Conservation (phyloP, 176 grass and related monocot genomes). For the Poa annua region DNA sequence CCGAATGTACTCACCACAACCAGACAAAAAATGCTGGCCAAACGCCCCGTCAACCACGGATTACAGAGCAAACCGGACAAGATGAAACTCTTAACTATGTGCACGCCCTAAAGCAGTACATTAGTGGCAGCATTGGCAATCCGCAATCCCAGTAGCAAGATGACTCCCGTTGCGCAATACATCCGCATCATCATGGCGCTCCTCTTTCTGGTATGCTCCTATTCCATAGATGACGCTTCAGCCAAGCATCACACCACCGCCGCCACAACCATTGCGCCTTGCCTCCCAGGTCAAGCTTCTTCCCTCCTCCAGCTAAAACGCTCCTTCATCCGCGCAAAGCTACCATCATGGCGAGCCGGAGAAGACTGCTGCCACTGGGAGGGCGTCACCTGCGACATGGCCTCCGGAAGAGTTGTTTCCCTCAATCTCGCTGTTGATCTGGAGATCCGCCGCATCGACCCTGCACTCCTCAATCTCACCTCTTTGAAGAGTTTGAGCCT, state of each 20-base stretch:
- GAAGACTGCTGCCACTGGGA: neutral
- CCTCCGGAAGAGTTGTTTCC: conserved; percentile 2
- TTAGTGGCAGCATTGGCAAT: neutral
- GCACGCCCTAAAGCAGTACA: neutral
- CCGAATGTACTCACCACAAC: neutral
- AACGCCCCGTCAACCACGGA: neutral
- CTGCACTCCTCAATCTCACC: conserved; percentile 34
- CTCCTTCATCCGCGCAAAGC: neutral
- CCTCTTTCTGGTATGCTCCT: neutral
- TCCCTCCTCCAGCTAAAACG: neutral
- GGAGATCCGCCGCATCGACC: neutral
- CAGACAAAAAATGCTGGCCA: too few relatives aligned
- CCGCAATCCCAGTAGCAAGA: neutral
- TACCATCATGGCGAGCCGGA: neutral
- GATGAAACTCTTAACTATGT: neutral
- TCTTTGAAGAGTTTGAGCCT: conserved; percentile 25
- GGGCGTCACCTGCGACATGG: conserved; percentile 13
- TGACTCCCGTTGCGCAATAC: neutral
- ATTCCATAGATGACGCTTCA: neutral
- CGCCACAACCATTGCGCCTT: neutral
- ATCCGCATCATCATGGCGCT: neutral
- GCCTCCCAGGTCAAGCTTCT: conserved; percentile 2
- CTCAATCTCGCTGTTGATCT: conserved; percentile 16
- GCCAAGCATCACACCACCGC: neutral
- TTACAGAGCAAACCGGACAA: neutral